phyloP scores from a whole-genome alignment of 129 eudicot species.

The Logfia minima region DNA sequence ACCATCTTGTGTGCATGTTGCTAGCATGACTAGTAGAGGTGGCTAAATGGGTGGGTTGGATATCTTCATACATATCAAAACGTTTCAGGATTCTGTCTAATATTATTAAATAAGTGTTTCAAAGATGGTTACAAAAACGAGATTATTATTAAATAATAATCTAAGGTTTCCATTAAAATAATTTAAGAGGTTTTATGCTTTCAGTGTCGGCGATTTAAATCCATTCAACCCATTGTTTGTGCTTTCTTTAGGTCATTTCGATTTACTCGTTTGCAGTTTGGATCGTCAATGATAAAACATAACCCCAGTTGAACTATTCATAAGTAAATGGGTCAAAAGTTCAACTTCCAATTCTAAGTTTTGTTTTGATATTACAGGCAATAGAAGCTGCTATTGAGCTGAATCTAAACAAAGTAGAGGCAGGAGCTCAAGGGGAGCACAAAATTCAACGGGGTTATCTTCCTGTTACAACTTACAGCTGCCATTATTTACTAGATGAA shows the following conservation, averaged over 20 bases:
- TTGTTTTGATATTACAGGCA: constrained; percentile 47
- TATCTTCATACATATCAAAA: no score
- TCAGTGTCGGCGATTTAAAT: no score
- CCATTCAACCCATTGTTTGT: not conserved
- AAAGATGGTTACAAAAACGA: no score
- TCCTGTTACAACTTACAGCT: constrained; percentile 89
- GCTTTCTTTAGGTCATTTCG: not conserved
- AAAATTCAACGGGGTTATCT: constrained; percentile 91
- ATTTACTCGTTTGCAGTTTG: not conserved
- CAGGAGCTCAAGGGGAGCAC: constrained; percentile 99
- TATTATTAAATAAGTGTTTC: no score
- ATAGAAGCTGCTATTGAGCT: constrained; percentile 98
- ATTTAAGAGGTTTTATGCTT: no score
- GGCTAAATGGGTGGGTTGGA: not conserved
- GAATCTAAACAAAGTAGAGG: constrained; percentile 88
- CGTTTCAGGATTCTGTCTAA: not conserved
- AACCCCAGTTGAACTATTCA: not conserved
- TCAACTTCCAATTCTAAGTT: not conserved
- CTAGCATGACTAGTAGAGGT: not conserved
- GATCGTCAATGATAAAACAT: not conserved
- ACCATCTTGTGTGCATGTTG: not conserved
- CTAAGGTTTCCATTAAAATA: no score
- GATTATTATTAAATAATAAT: no score
- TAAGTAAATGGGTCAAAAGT: not conserved
- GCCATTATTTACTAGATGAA: constrained; percentile 82